Percentiles rank a stretch among this genome's conserved stretches.
phyloP scores from a whole-genome alignment of 805 yeast species.

The Candida hispaniensis region DNA sequence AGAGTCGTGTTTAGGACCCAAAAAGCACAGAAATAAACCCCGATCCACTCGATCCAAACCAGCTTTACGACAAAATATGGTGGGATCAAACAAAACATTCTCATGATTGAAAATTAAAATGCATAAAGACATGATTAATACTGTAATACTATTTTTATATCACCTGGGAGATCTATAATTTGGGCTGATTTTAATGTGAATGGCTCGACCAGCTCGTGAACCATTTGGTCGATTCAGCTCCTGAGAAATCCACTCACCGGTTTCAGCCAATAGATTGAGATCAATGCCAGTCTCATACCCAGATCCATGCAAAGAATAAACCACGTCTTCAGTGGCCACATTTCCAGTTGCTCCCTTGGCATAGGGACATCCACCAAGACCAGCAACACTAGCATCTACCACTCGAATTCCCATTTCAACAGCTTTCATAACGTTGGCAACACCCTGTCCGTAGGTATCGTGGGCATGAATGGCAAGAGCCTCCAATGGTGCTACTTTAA shows the following conservation, averaged over 20 bases:
- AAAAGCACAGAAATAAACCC: no score
- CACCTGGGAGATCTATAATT: background rate
- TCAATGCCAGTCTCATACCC: constrained; percentile 27
- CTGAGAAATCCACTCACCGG: constrained; percentile 25
- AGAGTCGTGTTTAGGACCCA: no score
- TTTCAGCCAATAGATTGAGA: constrained; percentile 20
- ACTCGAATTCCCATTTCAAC: constrained; percentile 26
- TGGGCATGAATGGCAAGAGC: constrained; percentile 28
- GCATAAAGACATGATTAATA: constrained; percentile 2
- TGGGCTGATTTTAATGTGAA: constrained; percentile 18
- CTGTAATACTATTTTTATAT: constrained; percentile 3
- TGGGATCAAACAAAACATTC: no score
- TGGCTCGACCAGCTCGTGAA: constrained; percentile 26
- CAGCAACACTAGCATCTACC: constrained; percentile 27
- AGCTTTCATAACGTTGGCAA: constrained; percentile 27
- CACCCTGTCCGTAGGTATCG: constrained; percentile 30
- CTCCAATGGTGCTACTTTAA: constrained; percentile 20
- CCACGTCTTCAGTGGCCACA: constrained; percentile 29
- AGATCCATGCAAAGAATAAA: constrained; percentile 25
- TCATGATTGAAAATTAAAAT: no score
- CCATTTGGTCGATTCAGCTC: constrained; percentile 23
- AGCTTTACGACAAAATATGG: no score
- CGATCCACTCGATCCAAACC: no score
- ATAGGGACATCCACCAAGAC: constrained; percentile 30
- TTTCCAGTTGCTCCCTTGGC: constrained; percentile 30